These are phyloP conservation scores for Geotrichum fermentans DNA, from an alignment of 1,139 yeast species.

Conservation along the genomic window DNA sequence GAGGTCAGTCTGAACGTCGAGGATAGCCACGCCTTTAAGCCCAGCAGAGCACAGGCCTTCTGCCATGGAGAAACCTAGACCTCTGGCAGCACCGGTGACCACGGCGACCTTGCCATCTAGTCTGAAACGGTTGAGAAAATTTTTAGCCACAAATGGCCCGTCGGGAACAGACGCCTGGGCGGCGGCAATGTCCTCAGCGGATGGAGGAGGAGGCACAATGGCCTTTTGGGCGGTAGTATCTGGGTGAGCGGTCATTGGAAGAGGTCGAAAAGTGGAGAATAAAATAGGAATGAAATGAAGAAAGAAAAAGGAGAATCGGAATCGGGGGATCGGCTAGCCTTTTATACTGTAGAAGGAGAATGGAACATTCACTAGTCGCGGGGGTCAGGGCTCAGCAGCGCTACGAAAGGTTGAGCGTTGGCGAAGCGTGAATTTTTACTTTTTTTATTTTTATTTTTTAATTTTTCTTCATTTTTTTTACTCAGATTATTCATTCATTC, in stretches of 20 bases:
- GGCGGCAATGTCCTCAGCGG: slow-evolving; percentile 39
- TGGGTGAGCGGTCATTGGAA: slow-evolving; percentile 8
- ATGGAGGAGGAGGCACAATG: slow-evolving; percentile 40
- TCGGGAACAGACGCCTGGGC: slow-evolving; percentile 36
- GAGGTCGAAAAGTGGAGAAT: neutral
- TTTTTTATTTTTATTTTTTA: no score
- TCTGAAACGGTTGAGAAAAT: slow-evolving; percentile 46
- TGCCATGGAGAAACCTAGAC: slow-evolving; percentile 59
- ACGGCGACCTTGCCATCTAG: slow-evolving; percentile 65
- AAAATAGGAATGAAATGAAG: neutral
- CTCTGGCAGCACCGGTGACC: slow-evolving; percentile 68
- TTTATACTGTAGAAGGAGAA: no score
- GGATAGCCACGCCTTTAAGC: slow-evolving; percentile 55
- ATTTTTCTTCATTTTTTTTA: no score
- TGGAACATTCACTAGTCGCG: no score
- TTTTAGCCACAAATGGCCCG: slow-evolving; percentile 37
- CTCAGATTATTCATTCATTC: no score
- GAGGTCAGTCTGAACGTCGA: slow-evolving; percentile 43
- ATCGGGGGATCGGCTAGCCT: neutral
- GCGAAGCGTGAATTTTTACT: no score
- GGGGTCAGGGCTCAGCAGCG: no score
- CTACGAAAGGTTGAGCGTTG: no score
- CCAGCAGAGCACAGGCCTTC: slow-evolving; percentile 69
- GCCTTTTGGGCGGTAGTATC: slow-evolving; percentile 34
- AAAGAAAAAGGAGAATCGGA: neutral